A percentile compares a stretch with the other conserved stretches of the same genome.
Conservation (phyloP, 179 eudicot genomes). For the Silene coronaria region DNA sequence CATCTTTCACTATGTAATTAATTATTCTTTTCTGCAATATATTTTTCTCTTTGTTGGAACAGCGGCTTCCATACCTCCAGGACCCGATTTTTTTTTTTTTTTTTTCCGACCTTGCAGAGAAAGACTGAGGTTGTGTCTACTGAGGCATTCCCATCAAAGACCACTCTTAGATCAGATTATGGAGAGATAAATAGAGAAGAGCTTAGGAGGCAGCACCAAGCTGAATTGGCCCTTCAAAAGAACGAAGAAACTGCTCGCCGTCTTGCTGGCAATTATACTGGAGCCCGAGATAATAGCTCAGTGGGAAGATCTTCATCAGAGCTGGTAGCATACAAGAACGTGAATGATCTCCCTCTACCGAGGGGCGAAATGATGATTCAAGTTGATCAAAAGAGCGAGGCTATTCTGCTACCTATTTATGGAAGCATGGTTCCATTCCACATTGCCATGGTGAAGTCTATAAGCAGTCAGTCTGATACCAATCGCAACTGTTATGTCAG, state of each 20-base stretch:
- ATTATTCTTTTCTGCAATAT: neutral
- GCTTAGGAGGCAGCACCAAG: conserved; percentile 80
- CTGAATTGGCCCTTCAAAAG: conserved; percentile 91
- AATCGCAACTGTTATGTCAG: conserved; percentile 63
- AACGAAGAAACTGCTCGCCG: conserved; percentile 91
- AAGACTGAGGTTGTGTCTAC: conserved; percentile 34
- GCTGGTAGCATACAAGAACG: conserved; percentile 69
- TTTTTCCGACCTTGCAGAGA: conserved; percentile 19
- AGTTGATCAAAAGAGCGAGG: conserved; percentile 74
- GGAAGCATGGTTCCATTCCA: conserved; percentile 87
- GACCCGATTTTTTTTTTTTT: neutral
- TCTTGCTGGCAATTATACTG: conserved; percentile 72
- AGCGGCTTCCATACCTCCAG: neutral
- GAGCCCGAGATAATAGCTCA: conserved; percentile 43
- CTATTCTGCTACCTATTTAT: conserved; percentile 65
- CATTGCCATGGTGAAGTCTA: conserved; percentile 68
- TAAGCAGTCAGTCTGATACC: conserved; percentile 72
- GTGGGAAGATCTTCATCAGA: conserved; percentile 47
- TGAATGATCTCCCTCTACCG: conserved; percentile 67
- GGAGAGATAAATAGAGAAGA: conserved; percentile 81
- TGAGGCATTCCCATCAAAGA: conserved; percentile 47
- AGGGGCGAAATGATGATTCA: conserved; percentile 80
- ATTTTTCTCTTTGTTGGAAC: neutral
- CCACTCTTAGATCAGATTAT: conserved; percentile 77
- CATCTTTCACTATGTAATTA: neutral